Evolutionary conservation across 1,139 yeast genomes (phyloP).

Genomic region (Trichomonascaceae sp.): DNA sequence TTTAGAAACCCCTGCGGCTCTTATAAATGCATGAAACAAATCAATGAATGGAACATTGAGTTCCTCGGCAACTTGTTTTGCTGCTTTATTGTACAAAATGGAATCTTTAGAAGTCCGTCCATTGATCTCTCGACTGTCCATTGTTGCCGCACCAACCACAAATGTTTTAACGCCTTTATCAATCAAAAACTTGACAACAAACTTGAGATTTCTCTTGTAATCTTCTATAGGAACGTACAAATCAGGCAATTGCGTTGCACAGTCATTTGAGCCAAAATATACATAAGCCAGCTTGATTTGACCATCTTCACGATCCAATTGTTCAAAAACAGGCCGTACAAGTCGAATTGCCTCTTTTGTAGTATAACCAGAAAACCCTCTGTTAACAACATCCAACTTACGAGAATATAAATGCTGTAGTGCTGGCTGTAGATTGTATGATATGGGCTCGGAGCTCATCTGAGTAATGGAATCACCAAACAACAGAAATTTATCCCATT

Average conservation of each 20-base stretch:
- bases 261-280: slow-evolving; percentile 20
- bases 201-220: slow-evolving; percentile 41
- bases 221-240: slow-evolving; percentile 41
- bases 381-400: slow-evolving; percentile 45
- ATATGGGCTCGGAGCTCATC: slow-evolving; percentile 34
- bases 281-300: slow-evolving; percentile 16
- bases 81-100: slow-evolving; percentile 45
- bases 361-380: slow-evolving; percentile 60
- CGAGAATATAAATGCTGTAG: slow-evolving; percentile 42
- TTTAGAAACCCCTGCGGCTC: slow-evolving; percentile 14
- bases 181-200: slow-evolving; percentile 31
- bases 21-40: slow-evolving; percentile 43
- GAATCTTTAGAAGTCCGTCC: slow-evolving; percentile 44
- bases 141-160: slow-evolving; percentile 45
- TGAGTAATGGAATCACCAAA: slow-evolving; percentile 63
- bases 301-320: slow-evolving; percentile 11
- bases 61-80: slow-evolving; percentile 41
- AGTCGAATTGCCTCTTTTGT: slow-evolving; percentile 34
- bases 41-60: slow-evolving; percentile 48
- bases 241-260: slow-evolving; percentile 31
- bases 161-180: slow-evolving; percentile 12
- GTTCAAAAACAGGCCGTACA: slow-evolving; percentile 16
- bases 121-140: slow-evolving; percentile 31
- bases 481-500: slow-evolving; percentile 38
- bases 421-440: slow-evolving; percentile 43